A percentile compares a stretch with the other conserved stretches of the same genome.
Evolutionary conservation across 768 basidiomycete genomes (phyloP).

Genomic region (Suillus paluster): DNA sequence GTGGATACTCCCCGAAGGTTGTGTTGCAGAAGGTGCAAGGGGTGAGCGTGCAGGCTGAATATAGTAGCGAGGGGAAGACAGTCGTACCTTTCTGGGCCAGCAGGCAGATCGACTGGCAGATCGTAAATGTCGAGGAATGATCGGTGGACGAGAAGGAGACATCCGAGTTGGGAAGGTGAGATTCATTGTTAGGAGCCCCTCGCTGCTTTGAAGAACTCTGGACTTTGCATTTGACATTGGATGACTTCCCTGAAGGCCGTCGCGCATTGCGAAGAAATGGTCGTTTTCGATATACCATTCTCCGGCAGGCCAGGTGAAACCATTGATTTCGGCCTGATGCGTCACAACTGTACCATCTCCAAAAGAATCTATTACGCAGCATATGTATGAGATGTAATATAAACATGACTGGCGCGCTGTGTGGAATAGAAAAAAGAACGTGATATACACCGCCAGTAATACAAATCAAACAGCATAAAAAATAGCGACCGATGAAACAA

Average conservation of each 20-base stretch:
- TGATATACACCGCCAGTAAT: slow-evolving; percentile 10
- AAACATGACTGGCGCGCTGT: background rate
- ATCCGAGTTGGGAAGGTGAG: no score
- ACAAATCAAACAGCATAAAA: slow-evolving; percentile 8
- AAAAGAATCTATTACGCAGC: background rate
- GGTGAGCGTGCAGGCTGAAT: slow-evolving; percentile 52
- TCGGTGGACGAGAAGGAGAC: no score
- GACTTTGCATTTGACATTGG: no score
- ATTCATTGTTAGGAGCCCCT: no score
- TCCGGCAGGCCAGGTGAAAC: no score
- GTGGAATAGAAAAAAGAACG: slow-evolving; percentile 9
- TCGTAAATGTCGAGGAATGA: slow-evolving; percentile 29
- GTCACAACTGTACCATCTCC: no score
- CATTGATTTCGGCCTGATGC: no score
- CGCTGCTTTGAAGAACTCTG: no score
- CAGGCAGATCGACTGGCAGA: slow-evolving; percentile 76
- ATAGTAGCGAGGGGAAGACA: slow-evolving; percentile 46
- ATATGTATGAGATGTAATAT: background rate
- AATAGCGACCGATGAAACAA: background rate
- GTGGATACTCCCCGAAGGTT: slow-evolving; percentile 41
- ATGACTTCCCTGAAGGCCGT: no score
- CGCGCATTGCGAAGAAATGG: no score
- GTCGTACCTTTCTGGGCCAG: slow-evolving; percentile 92
- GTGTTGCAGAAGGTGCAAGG: slow-evolving; percentile 46
- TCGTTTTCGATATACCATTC: no score